These are phyloP conservation scores for Coniochaeta hoffmannii DNA, from an alignment of 2,329 filamentous ascomycete species.

Conservation along the genomic window DNA sequence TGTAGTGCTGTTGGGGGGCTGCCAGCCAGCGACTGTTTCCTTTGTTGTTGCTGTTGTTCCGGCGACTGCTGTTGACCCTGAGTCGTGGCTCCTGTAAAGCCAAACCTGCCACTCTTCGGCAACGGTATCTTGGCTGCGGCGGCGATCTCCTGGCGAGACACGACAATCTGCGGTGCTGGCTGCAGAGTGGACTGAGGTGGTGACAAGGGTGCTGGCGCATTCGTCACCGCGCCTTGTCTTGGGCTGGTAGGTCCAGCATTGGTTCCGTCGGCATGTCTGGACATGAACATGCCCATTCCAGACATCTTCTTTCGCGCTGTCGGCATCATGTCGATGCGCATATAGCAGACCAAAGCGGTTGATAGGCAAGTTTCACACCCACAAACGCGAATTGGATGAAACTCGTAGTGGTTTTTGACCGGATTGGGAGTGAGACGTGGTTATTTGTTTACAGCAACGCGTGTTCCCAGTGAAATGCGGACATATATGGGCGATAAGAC, in stretches of 20 bases:
- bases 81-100: constrained; percentile 16
- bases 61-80: constrained; percentile 13
- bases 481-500: not conserved
- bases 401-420: not conserved
- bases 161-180: constrained; percentile 20
- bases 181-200: constrained; percentile 14
- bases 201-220: constrained; percentile 7
- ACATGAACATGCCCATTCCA: constrained; percentile 21
- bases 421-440: not conserved
- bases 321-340: constrained; percentile 21
- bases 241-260: constrained; percentile 10
- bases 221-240: constrained; percentile 8
- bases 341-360: constrained; percentile 3
- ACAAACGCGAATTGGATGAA: not conserved
- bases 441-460: constrained; percentile 1
- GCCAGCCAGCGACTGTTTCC: constrained; percentile 8
- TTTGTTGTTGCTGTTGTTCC: too few relatives aligned
- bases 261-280: constrained; percentile 11
- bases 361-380: not conserved
- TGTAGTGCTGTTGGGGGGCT: not conserved
- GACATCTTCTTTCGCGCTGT: constrained; percentile 23
- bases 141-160: constrained; percentile 18
- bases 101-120: constrained; percentile 22
- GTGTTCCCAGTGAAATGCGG: not conserved
- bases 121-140: constrained; percentile 28